Percentiles rank a stretch among this genome's conserved stretches.
These are phyloP conservation scores for Boletus sp. DNA, from an alignment of 768 basidiomycete genomes.

Conservation along the genomic window DNA sequence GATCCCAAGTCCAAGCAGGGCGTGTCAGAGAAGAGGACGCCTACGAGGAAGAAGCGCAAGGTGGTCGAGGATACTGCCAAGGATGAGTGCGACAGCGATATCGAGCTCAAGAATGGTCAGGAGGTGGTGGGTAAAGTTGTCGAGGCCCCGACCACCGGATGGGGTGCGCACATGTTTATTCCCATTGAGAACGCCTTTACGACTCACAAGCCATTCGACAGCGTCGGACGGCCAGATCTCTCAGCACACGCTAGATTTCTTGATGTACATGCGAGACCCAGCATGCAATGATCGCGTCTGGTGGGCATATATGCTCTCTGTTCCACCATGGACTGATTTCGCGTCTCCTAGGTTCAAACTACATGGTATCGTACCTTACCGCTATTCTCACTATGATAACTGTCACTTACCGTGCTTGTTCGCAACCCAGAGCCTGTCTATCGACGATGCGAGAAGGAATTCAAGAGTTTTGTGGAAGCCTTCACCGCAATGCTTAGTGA, in stretches of 20 bases:
- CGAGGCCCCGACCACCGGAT: constrained; percentile 79
- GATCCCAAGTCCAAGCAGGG: constrained; percentile 24
- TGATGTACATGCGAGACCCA: constrained; percentile 65
- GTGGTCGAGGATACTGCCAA: constrained; percentile 9
- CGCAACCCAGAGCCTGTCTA: constrained; percentile 23
- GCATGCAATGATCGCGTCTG: constrained; percentile 82
- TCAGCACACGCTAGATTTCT: constrained; percentile 78
- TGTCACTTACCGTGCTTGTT: not conserved
- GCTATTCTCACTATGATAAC: not conserved
- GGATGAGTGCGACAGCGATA: constrained; percentile 36
- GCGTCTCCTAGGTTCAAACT: constrained; percentile 69
- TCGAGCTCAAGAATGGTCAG: constrained; percentile 59
- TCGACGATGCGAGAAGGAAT: constrained; percentile 76
- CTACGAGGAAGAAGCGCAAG: constrained; percentile 26
- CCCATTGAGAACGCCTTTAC: not conserved
- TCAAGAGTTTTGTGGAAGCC: constrained; percentile 75
- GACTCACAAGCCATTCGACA: constrained; percentile 24
- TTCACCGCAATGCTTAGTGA: constrained; percentile 67
- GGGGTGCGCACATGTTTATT: constrained; percentile 41
- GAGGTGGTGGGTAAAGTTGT: constrained; percentile 74
- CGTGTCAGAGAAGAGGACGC: constrained; percentile 13
- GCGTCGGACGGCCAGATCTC: constrained; percentile 87
- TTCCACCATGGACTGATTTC: not conserved
- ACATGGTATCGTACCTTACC: constrained; percentile 46
- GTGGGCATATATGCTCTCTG: constrained; percentile 36